Percentiles rank a stretch among this genome's conserved stretches.
Conservation (phyloP, 164 flowering plant species). For the Saururus chinensis region DNA sequence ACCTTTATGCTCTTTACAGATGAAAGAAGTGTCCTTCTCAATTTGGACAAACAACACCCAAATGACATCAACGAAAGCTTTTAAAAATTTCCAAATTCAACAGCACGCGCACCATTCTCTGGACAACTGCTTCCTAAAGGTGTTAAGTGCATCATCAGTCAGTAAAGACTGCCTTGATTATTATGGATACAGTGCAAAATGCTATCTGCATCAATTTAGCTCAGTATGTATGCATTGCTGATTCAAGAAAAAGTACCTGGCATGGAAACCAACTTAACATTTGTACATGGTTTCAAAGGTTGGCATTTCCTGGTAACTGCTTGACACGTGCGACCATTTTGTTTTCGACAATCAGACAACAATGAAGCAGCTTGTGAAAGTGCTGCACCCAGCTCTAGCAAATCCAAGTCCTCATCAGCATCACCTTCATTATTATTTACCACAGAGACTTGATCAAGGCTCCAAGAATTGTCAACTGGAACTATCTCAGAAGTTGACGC, state of each 20-base stretch:
- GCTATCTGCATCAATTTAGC: too few relatives aligned
- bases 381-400: slow-evolving; percentile 54
- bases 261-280: slow-evolving; percentile 11
- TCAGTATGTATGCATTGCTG: too few relatives aligned
- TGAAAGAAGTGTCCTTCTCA: too few relatives aligned
- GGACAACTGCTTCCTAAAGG: too few relatives aligned
- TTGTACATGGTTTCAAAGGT: slow-evolving; percentile 8
- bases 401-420: slow-evolving; percentile 23
- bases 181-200: too few relatives aligned
- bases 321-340: slow-evolving; percentile 7
- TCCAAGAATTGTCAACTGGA: slow-evolving; percentile 20
- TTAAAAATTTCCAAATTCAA: too few relatives aligned
- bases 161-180: too few relatives aligned
- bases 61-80: too few relatives aligned
- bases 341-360: slow-evolving; percentile 37
- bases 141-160: too few relatives aligned
- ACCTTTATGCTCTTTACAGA: too few relatives aligned
- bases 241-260: slow-evolving; percentile 29
- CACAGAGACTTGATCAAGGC: slow-evolving; percentile 12
- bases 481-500: slow-evolving; percentile 13
- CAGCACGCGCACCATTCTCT: too few relatives aligned
- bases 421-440: slow-evolving; percentile 23
- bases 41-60: too few relatives aligned
- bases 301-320: slow-evolving; percentile 12
- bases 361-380: slow-evolving; percentile 40